These are phyloP conservation scores for Fusarium fujikuroi DNA, from an alignment of 2,329 filamentous ascomycete species.

Conservation along the genomic window DNA sequence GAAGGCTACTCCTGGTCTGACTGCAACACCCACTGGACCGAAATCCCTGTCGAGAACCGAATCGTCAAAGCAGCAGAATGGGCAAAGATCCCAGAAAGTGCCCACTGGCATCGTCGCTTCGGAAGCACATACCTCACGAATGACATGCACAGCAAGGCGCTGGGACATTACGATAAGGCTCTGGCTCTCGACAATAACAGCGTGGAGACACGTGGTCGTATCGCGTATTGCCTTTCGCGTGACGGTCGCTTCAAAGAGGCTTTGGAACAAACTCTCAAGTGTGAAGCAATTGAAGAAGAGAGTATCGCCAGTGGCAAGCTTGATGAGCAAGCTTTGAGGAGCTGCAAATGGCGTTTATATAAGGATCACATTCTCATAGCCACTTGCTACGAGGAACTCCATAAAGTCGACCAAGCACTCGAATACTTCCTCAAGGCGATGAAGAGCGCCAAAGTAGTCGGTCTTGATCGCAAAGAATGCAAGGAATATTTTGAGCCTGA, in stretches of 20 bases:
- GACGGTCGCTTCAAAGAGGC: conserved; percentile 52
- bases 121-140: conserved; percentile 55
- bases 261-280: conserved; percentile 50
- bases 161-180: conserved; percentile 51
- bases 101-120: conserved; percentile 53
- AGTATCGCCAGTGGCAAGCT: conserved; percentile 43
- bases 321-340: conserved; percentile 39
- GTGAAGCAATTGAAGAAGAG: conserved; percentile 50
- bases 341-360: conserved; percentile 54
- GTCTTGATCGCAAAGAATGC: conserved; percentile 44
- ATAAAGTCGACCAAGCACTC: conserved; percentile 48
- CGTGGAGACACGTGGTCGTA: conserved; percentile 54
- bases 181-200: conserved; percentile 52
- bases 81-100: conserved; percentile 50
- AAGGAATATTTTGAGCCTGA: conserved; percentile 53
- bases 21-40: conserved; percentile 51
- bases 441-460: conserved; percentile 40
- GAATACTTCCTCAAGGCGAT: conserved; percentile 53
- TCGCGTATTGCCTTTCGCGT: conserved; percentile 53
- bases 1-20: conserved; percentile 52
- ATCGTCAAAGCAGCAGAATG: conserved; percentile 52
- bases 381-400: conserved; percentile 49
- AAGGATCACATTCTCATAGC: conserved; percentile 54
- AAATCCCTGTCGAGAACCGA: conserved; percentile 49
- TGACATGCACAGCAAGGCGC: conserved; percentile 49